Evolutionary conservation across 352 stramenopile genomes (phyloP), one percentile per base, ranked within the genome.

Genomic region (Peronospora tabacina): DNA sequence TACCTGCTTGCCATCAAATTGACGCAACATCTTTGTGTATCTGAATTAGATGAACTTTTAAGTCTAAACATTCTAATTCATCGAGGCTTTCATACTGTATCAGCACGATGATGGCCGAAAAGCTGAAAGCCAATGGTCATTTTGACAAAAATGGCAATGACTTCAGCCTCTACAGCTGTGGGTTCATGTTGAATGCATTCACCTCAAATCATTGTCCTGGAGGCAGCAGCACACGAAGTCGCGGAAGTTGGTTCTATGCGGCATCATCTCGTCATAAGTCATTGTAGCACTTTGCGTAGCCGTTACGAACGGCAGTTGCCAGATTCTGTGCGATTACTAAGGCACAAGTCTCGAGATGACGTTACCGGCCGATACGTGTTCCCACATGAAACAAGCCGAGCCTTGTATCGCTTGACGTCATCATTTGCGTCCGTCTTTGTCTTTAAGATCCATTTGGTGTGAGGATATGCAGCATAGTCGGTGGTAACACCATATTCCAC

Each of bases 221-320:
- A 66, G 39, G 32, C 49, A 66, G 26, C 57, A 61, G 46, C 57
- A 66, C 36, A 61, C 57, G 12, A 60, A 60, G 17, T 60, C 52
- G 30, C 61, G 57, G 32, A 61, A 66, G 24, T 37, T n/a, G 52
- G 37, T 61, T 53, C 41, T 61, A 66, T 17, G 58, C 52, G 11
- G 32, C 46, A 33, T 47, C 1, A 52, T 52, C 48, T 66, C 46
- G 19, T 38, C 4, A 5, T 15, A 0, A 7, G 6, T 45, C 58
- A 66, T 61, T 36, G 54, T 44, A 6, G 26, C 6, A 0, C 36
- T 40, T 26, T 37, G 52, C 37, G 61, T 62, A 19, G 13, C 9
- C 15, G 58, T 58, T 4, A 52, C 58, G 24, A 66, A 66, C 28
- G 62, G 44, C 10, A 66, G 35, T 12, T 50, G 13, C 5, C 58